Evolutionary conservation across 345 rosid genomes (phyloP), one percentile per base, ranked within the genome.

Genomic region (Moricandia arvensis): DNA sequence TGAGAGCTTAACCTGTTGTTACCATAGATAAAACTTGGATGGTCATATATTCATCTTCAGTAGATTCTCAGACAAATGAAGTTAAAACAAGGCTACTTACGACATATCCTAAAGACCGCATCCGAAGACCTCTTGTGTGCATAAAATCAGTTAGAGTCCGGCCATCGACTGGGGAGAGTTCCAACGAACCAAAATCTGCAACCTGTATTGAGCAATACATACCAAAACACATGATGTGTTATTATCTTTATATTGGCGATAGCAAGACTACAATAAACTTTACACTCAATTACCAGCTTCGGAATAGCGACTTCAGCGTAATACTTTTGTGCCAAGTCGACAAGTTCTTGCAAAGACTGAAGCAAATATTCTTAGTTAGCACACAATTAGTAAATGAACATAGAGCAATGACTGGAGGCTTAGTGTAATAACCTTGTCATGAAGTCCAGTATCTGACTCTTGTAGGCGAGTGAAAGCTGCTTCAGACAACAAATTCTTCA

Each of bases 51-150:
- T 66, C 58, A 66, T 62, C 83, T 65, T 29, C 57, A 61, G 24
- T 54, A 53, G 26, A 55, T 67, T 38, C 26, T 38, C 67, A 66
- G 18, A 66, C 24, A 13, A 21, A n/a, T 31, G 57, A 78, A 10
- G 13, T 53, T 51, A 21, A 62, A 38, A 43, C 29, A 54, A 67
- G 13, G 47, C 57, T 59, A 85, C 99, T 92, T 86, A 95, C 99
- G 66, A 95, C 93, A 72, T 81, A 90, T 78, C 99, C 99, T 63
- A 95, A 73, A 33, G 99, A 95, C 70, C 90, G 93, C 96, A 95
- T 90, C 79, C 83, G 87, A 82, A 95, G 96, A 80, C 99, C 99
- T 83, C 99, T 95, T 68, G 99, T 90, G 80, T 95, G 99, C 99
- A 95, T 90, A 85, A 95, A 95, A 82, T 95, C 99, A 65, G 97